Conservation (phyloP, 2,329 filamentous ascomycete species). For the Fusarium sp. region DNA sequence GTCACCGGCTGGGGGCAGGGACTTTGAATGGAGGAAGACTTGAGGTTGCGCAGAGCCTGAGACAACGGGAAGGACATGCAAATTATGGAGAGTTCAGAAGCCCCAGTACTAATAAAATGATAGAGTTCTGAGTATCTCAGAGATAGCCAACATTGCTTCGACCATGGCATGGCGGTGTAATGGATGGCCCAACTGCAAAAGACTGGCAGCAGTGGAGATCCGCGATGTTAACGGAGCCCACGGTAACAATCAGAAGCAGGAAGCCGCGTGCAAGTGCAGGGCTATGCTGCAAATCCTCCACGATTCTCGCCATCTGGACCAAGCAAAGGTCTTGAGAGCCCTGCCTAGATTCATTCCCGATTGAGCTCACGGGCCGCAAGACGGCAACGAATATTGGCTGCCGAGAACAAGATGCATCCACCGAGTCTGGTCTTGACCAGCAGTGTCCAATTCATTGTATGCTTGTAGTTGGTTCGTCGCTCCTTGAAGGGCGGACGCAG, state of each 20-base stretch:
- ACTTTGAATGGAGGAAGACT: slow-evolving; percentile 41
- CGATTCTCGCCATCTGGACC: slow-evolving; percentile 41
- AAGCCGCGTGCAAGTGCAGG: slow-evolving; percentile 44
- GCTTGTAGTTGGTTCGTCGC: neutral
- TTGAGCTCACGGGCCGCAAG: slow-evolving; percentile 33
- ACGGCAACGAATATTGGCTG: slow-evolving; percentile 25
- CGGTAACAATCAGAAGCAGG: slow-evolving; percentile 42
- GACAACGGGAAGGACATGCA: slow-evolving; percentile 53
- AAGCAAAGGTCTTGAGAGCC: slow-evolving; percentile 39
- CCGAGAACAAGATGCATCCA: slow-evolving; percentile 20
- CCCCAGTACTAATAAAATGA: slow-evolving; percentile 40
- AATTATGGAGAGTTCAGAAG: slow-evolving; percentile 48
- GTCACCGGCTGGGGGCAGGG: slow-evolving; percentile 41
- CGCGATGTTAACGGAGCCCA: slow-evolving; percentile 26
- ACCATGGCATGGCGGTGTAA: slow-evolving; percentile 27
- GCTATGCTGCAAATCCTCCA: slow-evolving; percentile 32
- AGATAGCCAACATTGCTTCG: slow-evolving; percentile 18
- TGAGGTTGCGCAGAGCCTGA: slow-evolving; percentile 55
- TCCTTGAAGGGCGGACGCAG: slow-evolving; percentile 17
- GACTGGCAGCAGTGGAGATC: slow-evolving; percentile 23
- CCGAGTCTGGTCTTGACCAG: slow-evolving; percentile 25
- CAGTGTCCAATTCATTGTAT: slow-evolving; percentile 6
- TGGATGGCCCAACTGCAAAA: slow-evolving; percentile 13
- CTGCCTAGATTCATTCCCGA: slow-evolving; percentile 30
- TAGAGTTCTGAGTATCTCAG: slow-evolving; percentile 25